Percentiles rank a stretch among this genome's conserved stretches.
Evolutionary conservation across 2,329 filamentous ascomycete species (phyloP).

Genomic region (Verticillium nonalfalfae): DNA sequence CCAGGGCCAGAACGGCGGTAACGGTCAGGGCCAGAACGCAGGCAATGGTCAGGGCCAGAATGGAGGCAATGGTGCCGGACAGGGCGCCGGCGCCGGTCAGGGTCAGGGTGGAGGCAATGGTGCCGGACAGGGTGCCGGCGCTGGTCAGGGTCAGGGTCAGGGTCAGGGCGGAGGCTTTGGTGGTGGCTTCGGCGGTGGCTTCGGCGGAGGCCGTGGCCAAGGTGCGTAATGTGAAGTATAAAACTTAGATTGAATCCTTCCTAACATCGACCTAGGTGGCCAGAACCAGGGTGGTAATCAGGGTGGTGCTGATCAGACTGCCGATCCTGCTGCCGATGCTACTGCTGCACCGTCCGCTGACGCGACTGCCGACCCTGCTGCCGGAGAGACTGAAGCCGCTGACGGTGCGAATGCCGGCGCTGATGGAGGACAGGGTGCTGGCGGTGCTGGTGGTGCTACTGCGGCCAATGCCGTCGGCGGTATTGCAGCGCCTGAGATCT

Average conservation of each 20-base stretch:
- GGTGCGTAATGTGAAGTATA: neutral
- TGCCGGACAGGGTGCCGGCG: slow-evolving; percentile 5
- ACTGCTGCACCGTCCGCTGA: neutral
- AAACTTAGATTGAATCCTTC: neutral
- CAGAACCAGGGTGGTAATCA: neutral
- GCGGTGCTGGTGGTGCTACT: slow-evolving; percentile 19
- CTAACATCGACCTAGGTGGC: neutral
- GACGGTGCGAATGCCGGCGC: slow-evolving; percentile 6
- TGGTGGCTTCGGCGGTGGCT: neutral
- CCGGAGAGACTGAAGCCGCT: slow-evolving; percentile 3
- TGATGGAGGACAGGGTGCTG: slow-evolving; percentile 3
- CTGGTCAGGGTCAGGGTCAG: neutral
- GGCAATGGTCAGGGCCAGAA: neutral
- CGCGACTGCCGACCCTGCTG: neutral
- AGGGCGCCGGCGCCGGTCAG: slow-evolving; percentile 1
- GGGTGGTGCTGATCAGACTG: neutral
- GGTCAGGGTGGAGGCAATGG: neutral
- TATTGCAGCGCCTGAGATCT: slow-evolving; percentile 42
- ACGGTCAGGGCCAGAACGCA: neutral
- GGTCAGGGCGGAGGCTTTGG: slow-evolving; percentile 6
- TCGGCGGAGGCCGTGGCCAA: slow-evolving; percentile 1
- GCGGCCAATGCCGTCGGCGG: slow-evolving; percentile 38
- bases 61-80: slow-evolving; percentile 5
- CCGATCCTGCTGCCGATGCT: neutral
- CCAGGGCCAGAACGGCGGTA: neutral